Conservation (phyloP, 2,329 filamentous ascomycete species). For the Erysiphe pulchra region DNA sequence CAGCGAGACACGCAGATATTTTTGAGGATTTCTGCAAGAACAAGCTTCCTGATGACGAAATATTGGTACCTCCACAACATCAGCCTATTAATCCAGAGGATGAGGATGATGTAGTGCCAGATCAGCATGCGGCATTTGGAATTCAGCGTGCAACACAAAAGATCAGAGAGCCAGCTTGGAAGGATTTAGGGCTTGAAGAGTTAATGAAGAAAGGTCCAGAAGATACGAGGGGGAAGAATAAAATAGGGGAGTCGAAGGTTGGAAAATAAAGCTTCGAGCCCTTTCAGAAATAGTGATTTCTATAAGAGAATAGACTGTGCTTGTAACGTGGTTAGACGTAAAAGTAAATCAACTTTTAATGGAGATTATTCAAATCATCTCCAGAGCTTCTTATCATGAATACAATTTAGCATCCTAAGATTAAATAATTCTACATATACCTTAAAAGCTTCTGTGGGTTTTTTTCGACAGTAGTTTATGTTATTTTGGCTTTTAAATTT, state of each 20-base stretch:
- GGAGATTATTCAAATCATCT: no score
- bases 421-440: no score
- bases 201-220: slow-evolving; percentile 36
- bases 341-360: no score
- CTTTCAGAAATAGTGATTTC: no score
- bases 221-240: background rate
- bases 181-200: slow-evolving; percentile 46
- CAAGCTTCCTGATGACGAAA: slow-evolving; percentile 48
- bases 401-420: no score
- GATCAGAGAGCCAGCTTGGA: slow-evolving; percentile 47
- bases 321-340: no score
- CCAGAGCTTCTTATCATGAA: no score
- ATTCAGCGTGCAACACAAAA: slow-evolving; percentile 59
- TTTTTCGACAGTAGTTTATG: no score
- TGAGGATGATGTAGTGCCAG: slow-evolving; percentile 68
- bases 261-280: slow-evolving; percentile 4
- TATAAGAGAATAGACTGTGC: no score
- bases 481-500: no score
- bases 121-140: slow-evolving; percentile 70
- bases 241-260: slow-evolving; percentile 1
- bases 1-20: slow-evolving; percentile 46
- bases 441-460: no score
- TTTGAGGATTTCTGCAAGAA: slow-evolving; percentile 55
- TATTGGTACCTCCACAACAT: slow-evolving; percentile 56
- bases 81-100: slow-evolving; percentile 71